A percentile compares a stretch with the other conserved stretches of the same genome.
phyloP scores from a whole-genome alignment of 2,329 filamentous ascomycete species.

The Neonectria coccinea region DNA sequence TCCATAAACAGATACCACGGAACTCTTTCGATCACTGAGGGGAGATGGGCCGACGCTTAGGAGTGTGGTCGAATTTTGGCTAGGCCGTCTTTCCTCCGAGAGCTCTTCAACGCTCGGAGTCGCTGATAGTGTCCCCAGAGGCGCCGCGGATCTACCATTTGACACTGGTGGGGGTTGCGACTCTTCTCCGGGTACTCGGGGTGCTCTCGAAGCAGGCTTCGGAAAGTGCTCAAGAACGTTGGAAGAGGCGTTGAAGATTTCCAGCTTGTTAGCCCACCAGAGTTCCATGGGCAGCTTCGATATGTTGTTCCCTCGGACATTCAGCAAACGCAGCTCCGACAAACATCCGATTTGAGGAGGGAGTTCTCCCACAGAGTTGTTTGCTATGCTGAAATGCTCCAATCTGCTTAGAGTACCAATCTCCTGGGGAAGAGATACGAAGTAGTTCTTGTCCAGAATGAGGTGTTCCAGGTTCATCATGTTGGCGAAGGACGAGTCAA shows the following conservation, averaged over 20 bases:
- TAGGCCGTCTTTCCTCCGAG: constrained; percentile 77
- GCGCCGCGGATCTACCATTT: constrained; percentile 58
- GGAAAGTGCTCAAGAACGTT: constrained; percentile 93
- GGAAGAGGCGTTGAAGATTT: constrained; percentile 94
- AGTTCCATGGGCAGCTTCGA: constrained; percentile 89
- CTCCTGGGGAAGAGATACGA: constrained; percentile 87
- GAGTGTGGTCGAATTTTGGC: constrained; percentile 82
- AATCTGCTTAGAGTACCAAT: constrained; percentile 86
- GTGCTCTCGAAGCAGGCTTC: constrained; percentile 80
- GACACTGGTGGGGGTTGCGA: constrained; percentile 48
- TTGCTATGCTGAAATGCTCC: constrained; percentile 93
- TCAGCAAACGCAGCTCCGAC: constrained; percentile 83
- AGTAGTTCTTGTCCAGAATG: constrained; percentile 93
- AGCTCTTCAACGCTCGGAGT: constrained; percentile 85
- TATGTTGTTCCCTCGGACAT: constrained; percentile 94
- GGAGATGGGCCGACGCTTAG: constrained; percentile 83
- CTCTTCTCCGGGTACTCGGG: constrained; percentile 69
- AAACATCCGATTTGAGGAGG: constrained; percentile 91
- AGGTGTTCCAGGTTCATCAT: constrained; percentile 89
- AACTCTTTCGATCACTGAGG: constrained; percentile 79
- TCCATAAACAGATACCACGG: constrained; percentile 83
- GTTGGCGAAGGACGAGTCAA: constrained; percentile 89
- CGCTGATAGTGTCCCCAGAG: constrained; percentile 60
- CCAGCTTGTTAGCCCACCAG: constrained; percentile 93
- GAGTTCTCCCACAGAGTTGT: constrained; percentile 87